These are phyloP conservation scores for Tirmania nivea DNA, from an alignment of 495 filamentous ascomycete genomes.

Conservation along the genomic window DNA sequence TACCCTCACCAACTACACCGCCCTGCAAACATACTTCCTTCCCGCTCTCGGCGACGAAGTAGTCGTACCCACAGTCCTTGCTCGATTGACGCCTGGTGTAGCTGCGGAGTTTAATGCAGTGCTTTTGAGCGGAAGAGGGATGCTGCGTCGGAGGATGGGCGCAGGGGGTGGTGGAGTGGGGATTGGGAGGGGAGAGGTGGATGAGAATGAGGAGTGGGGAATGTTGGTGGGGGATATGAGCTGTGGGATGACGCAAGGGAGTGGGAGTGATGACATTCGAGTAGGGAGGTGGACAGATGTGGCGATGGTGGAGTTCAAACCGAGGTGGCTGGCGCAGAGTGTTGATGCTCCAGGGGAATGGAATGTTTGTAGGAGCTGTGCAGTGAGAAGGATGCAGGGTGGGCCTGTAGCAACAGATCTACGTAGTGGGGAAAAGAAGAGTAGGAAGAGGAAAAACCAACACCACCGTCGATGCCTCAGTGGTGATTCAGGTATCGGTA, in stretches of 20 bases:
- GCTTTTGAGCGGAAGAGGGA: neutral
- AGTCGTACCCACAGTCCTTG: slow-evolving; percentile 13
- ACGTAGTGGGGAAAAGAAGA: slow-evolving; percentile 22
- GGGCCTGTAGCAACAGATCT: slow-evolving; percentile 29
- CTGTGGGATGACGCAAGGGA: neutral
- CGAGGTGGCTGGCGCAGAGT: slow-evolving; percentile 80
- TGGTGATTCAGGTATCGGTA: slow-evolving; percentile 18
- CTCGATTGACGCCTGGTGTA: slow-evolving; percentile 10
- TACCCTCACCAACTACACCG: slow-evolving; percentile 12
- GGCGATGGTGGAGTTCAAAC: slow-evolving; percentile 58
- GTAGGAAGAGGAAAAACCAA: slow-evolving; percentile 10
- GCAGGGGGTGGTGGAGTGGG: slow-evolving; percentile 12
- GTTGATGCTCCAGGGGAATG: slow-evolving; percentile 48
- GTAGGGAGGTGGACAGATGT: slow-evolving; percentile 15
- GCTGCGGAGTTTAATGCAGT: slow-evolving; percentile 9
- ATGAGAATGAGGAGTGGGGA: slow-evolving; percentile 15
- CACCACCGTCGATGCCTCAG: slow-evolving; percentile 14
- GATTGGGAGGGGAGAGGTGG: slow-evolving; percentile 5
- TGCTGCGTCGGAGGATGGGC: slow-evolving; percentile 12
- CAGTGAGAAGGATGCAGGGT: slow-evolving; percentile 24
- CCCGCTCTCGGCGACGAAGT: slow-evolving; percentile 12
- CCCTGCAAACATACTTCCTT: slow-evolving; percentile 12
- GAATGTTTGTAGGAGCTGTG: slow-evolving; percentile 72
- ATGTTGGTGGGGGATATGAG: slow-evolving; percentile 20
- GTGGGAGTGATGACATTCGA: slow-evolving; percentile 10